These are phyloP conservation scores for Talaromyces albobiverticillius DNA, from an alignment of 2,329 filamentous ascomycete genomes.

Conservation along the genomic window DNA sequence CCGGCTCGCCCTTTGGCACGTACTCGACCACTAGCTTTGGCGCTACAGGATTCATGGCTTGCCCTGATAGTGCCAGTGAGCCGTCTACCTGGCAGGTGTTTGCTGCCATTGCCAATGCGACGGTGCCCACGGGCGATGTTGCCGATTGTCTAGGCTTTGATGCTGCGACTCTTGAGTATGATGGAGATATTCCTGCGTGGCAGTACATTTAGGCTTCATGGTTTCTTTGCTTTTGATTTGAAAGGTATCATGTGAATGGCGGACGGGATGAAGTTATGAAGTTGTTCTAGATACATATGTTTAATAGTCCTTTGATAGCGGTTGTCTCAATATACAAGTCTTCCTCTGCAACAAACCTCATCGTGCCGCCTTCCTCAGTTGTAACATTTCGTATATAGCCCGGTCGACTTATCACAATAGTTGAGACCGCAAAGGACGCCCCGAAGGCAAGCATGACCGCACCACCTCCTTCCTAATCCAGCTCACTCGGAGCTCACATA, in stretches of 20 bases:
- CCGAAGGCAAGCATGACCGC: no score
- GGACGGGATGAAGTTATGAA: no score
- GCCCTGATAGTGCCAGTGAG: constrained; percentile 28
- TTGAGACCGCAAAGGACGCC: no score
- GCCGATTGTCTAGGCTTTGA: constrained; percentile 39
- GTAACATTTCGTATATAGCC: no score
- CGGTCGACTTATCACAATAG: no score
- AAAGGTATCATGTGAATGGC: no score
- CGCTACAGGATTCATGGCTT: constrained; percentile 43
- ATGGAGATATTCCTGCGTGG: constrained; percentile 32
- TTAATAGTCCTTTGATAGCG: background rate
- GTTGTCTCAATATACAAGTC: background rate
- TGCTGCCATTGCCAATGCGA: constrained; percentile 38
- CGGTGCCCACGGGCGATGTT: constrained; percentile 37
- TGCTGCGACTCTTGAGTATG: constrained; percentile 31
- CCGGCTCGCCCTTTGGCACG: constrained; percentile 25
- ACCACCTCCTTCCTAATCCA: no score
- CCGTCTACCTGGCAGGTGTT: constrained; percentile 40
- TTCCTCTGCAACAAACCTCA: no score
- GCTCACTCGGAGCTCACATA: no score
- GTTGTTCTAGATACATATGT: background rate
- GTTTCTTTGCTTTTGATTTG: background rate
- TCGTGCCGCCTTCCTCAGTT: no score
- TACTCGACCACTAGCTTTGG: constrained; percentile 35
- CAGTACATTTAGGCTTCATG: constrained; percentile 34